Base-by-base conservation (phyloP, 371 early-diverging fungal genomes). In the Rhizopus microsporus region DNA sequence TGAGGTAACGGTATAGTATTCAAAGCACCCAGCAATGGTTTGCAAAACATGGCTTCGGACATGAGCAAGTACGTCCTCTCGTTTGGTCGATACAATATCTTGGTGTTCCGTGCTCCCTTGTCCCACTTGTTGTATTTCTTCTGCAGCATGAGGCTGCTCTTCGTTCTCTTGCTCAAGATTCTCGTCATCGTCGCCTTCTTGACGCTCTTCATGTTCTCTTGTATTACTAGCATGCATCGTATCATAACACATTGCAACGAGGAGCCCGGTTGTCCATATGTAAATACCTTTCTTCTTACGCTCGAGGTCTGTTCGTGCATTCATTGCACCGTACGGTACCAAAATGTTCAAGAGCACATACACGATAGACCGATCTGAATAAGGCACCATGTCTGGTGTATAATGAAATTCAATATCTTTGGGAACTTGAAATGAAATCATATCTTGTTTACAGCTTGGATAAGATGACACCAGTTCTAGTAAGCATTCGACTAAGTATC, bases 401-500 rank as follows among this genome's bases (percentile, higher is more conserved):
- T 39, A 30, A 23, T 46, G 46, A 23, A 46, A 46, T 23, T 46
- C 29, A 23, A 46, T 46, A 15, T 46, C 46, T 7, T 9, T 13
- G 17, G 37, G 62, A 7, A 81, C 74, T 35, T 81, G 72, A 44
- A 80, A 85, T 42, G 80, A 67, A 35, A 90, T 80, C 3, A 92
- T 72, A 53, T 88, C 88, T 16, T 79, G 60, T 59, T 90, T 90
- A 75, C 91, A 91, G 1, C 84, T 78, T 9, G 92, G 86, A 73
- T 92, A 97, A 2, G 92, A 90, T 0, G 83, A 77, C 4, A 93
- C 78, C 2, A 98, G 74, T 65, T 98, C 98, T 12, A 90, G 78
- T 17, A 97, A 69, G 42, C 87, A 83, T 68, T 95, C 94, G 54
- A 98, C 64, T 37, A 97, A 54, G 72, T 91, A 94, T 52, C 91